Evolutionary conservation across 306 rosid genomes (phyloP).

Genomic region (Vicia villosa): DNA sequence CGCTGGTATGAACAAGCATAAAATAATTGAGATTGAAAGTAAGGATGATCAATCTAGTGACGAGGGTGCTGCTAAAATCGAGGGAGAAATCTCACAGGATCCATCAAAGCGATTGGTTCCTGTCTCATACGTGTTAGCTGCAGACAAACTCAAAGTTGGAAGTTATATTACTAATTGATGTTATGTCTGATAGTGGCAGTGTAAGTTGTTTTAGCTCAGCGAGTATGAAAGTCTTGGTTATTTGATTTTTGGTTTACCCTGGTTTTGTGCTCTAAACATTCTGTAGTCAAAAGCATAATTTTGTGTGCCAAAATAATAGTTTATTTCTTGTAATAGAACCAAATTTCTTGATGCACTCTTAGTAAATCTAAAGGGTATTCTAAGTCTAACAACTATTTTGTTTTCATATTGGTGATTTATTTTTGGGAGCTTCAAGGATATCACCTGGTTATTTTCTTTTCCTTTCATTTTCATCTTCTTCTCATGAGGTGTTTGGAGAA

Average conservation of each 20-base stretch:
- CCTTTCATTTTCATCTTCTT: too few relatives aligned
- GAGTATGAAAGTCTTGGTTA: slow-evolving; percentile 11
- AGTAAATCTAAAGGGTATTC: slow-evolving; percentile 12
- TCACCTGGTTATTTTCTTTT: too few relatives aligned
- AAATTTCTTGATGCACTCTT: background rate
- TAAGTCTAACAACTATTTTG: too few relatives aligned
- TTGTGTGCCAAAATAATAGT: slow-evolving; percentile 16
- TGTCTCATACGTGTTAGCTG: slow-evolving; percentile 42
- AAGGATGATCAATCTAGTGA: slow-evolving; percentile 28
- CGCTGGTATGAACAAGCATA: slow-evolving; percentile 47
- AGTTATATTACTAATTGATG: slow-evolving; percentile 41
- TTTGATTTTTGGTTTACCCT: slow-evolving; percentile 23
- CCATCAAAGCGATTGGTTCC: slow-evolving; percentile 49
- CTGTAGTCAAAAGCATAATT: slow-evolving; percentile 22
- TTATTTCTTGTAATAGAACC: background rate
- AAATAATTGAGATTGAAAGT: slow-evolving; percentile 46
- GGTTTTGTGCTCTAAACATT: slow-evolving; percentile 31
- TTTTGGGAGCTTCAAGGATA: too few relatives aligned
- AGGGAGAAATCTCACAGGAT: slow-evolving; percentile 39
- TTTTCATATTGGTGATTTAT: background rate
- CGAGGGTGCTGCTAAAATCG: slow-evolving; percentile 27
- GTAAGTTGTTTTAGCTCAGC: slow-evolving; percentile 18
- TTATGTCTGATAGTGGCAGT: slow-evolving; percentile 17
- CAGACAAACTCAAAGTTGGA: slow-evolving; percentile 43
- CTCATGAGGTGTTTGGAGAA: too few relatives aligned